phyloP scores from a whole-genome alignment of 2,329 filamentous ascomycete genomes.

The Conoideocrella luteorostrata region DNA sequence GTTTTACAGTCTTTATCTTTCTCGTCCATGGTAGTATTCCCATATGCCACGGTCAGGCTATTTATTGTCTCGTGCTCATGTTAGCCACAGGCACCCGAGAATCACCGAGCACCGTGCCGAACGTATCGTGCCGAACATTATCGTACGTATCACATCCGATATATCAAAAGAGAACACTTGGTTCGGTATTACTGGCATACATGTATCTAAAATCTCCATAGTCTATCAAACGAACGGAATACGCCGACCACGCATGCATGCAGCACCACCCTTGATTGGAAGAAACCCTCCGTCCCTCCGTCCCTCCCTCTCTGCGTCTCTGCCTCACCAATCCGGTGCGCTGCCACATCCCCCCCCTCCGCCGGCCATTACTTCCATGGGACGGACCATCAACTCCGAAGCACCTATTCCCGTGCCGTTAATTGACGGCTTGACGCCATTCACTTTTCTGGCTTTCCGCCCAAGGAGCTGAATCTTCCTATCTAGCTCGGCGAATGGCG shows the following conservation, averaged over 20 bases:
- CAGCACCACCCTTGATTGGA: too few species aligned
- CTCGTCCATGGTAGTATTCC: too few species aligned
- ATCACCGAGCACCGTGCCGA: too few species aligned
- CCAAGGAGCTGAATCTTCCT: slow-evolving; percentile 26
- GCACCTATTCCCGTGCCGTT: neutral
- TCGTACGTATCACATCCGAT: neutral
- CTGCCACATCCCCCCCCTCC: slow-evolving; percentile 27
- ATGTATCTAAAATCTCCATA: too few species aligned
- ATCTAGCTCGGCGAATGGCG: slow-evolving; percentile 39
- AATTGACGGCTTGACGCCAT: slow-evolving; percentile 22
- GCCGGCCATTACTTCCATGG: slow-evolving; percentile 19
- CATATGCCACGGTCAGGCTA: too few species aligned
- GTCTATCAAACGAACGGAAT: too few species aligned
- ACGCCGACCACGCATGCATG: too few species aligned
- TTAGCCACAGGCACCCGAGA: too few species aligned
- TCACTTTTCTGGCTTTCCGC: slow-evolving; percentile 27
- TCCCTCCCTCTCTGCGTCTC: neutral
- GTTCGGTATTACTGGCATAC: too few species aligned
- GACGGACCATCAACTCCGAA: slow-evolving; percentile 29
- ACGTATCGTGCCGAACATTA: too few species aligned
- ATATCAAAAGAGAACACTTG: neutral
- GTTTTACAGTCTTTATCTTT: too few species aligned
- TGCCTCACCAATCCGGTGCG: slow-evolving; percentile 39
- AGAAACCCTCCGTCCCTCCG: neutral
- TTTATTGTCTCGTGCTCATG: too few species aligned